Conservation (phyloP, 148 eudicot species). For the Silene conica region DNA sequence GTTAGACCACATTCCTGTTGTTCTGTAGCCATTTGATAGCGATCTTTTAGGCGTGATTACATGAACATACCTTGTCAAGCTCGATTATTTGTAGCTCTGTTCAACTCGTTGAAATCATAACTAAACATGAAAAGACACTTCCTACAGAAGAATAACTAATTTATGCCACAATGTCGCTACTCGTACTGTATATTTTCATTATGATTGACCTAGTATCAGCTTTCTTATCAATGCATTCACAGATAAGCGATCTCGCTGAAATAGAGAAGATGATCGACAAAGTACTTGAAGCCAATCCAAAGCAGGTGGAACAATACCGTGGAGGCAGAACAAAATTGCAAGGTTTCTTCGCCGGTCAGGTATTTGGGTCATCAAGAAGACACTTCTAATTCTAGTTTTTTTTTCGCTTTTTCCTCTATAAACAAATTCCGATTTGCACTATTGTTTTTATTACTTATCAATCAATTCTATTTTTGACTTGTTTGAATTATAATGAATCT, state of each 20-base stretch:
- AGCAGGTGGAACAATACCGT: constrained; percentile 86
- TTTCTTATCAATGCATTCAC: constrained; percentile 18
- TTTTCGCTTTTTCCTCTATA: not conserved
- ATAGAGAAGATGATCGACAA: constrained; percentile 77
- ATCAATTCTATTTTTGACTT: not conserved
- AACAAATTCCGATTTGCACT: not conserved
- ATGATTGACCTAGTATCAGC: not conserved
- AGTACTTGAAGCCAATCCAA: constrained; percentile 67
- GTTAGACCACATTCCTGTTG: not conserved
- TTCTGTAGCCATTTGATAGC: not conserved
- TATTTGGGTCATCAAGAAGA: constrained; percentile 13
- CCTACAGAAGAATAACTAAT: not conserved
- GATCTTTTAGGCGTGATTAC: too few species aligned
- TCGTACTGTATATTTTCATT: not conserved
- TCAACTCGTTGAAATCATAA: not conserved
- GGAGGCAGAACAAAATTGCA: constrained; percentile 89
- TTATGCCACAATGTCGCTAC: not conserved
- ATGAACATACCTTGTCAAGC: not conserved
- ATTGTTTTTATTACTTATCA: not conserved
- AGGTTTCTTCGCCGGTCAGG: constrained; percentile 96
- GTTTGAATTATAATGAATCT: not conserved
- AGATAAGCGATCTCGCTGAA: constrained; percentile 74
- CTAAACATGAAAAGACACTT: too few species aligned
- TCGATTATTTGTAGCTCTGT: not conserved
- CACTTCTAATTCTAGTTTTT: not conserved